These are phyloP conservation scores for Licmophora abbreviata DNA, from an alignment of 108 stramenopile species.

Conservation along the genomic window DNA sequence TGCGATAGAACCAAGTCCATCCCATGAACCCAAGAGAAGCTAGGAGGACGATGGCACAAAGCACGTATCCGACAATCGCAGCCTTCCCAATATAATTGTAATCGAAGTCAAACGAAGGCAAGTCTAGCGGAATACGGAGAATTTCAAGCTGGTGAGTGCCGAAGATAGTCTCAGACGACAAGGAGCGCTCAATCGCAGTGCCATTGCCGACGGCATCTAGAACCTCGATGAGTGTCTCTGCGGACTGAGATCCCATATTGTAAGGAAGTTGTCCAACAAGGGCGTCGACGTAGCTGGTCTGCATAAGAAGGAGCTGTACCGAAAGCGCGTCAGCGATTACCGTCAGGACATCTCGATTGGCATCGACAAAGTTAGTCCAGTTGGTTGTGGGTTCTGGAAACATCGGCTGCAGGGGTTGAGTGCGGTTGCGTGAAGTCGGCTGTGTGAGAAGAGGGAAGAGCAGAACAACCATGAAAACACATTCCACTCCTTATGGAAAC, in stretches of 20 bases:
- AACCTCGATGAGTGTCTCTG: too few relatives aligned
- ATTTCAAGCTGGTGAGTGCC: too few relatives aligned
- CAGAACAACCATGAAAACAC: too few relatives aligned
- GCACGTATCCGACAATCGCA: neutral
- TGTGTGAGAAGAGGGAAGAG: too few relatives aligned
- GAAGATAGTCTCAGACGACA: too few relatives aligned
- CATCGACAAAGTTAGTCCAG: constrained; percentile 5
- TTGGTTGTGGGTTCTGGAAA: too few relatives aligned
- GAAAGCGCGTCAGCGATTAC: constrained; percentile 9
- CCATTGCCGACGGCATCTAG: too few relatives aligned
- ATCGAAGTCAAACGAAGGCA: neutral
- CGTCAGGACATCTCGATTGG: constrained; percentile 4
- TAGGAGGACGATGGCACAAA: neutral
- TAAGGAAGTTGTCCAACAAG: constrained; percentile 31
- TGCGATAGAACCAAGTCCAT: constrained; percentile 3
- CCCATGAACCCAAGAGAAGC: neutral
- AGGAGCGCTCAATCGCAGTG: too few relatives aligned
- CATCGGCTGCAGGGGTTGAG: too few relatives aligned
- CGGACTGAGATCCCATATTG: constrained; percentile 15
- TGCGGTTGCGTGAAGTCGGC: too few relatives aligned
- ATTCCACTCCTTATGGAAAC: too few relatives aligned
- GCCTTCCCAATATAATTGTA: neutral
- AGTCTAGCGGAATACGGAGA: neutral
- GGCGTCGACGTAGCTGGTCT: constrained; percentile 16
- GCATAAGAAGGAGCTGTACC: constrained; percentile 16